Evolutionary conservation across 495 filamentous ascomycete species (phyloP).

Genomic region (Penicillium roqueforti): DNA sequence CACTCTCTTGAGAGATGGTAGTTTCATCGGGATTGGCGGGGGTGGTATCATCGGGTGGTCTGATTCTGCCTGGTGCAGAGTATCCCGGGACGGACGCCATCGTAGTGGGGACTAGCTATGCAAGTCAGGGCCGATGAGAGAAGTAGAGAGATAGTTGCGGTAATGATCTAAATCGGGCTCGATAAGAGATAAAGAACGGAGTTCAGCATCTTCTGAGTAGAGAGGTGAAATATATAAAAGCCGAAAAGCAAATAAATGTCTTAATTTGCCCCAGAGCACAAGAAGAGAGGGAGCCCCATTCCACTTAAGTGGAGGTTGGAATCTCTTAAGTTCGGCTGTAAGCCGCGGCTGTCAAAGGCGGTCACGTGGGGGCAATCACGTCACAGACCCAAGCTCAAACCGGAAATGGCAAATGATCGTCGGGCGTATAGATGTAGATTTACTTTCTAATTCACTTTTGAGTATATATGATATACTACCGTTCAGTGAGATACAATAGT

Average conservation of each 20-base stretch:
- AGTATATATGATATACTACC: background rate
- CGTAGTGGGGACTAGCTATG: background rate
- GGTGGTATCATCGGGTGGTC: slow-evolving; percentile 28
- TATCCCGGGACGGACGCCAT: slow-evolving; percentile 42
- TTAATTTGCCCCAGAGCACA: background rate
- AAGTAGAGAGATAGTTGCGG: background rate
- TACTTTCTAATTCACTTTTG: background rate
- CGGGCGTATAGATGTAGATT: background rate
- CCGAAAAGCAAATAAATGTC: background rate
- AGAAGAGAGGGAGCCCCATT: background rate
- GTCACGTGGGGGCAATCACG: slow-evolving; percentile 4
- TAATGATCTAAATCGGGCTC: background rate
- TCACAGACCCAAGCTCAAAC: background rate
- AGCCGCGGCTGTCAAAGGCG: slow-evolving; percentile 13
- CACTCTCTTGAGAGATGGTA: slow-evolving; percentile 9
- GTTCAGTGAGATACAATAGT: background rate
- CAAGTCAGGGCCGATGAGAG: background rate
- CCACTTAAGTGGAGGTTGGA: slow-evolving; percentile 3
- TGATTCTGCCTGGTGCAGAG: slow-evolving; percentile 28
- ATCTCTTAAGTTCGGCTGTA: slow-evolving; percentile 4
- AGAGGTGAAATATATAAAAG: too few species aligned
- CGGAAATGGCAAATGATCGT: background rate
- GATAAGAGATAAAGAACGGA: background rate
- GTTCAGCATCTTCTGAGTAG: slow-evolving; percentile 10
- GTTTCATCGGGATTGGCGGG: slow-evolving; percentile 20